Conservation (phyloP, 805 yeast species). For the Candida loeiensis region DNA sequence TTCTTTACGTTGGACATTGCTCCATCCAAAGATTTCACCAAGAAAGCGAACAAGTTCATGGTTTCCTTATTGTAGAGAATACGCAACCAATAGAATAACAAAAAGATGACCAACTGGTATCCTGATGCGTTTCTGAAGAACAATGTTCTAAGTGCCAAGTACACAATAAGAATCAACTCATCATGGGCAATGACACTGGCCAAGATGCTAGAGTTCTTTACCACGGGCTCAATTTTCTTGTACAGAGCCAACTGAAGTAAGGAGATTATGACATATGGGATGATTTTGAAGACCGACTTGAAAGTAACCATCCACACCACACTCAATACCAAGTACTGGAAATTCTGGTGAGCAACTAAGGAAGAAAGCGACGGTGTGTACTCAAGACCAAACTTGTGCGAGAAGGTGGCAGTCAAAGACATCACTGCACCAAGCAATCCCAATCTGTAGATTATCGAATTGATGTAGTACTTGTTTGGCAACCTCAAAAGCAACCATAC, state of each 20-base stretch:
- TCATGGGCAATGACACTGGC: slow-evolving; percentile 54
- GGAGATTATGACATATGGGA: slow-evolving; percentile 59
- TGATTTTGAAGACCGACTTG: slow-evolving; percentile 58
- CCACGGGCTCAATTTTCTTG: slow-evolving; percentile 40
- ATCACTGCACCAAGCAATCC: slow-evolving; percentile 53
- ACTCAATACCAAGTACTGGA: slow-evolving; percentile 61
- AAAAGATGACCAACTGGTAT: slow-evolving; percentile 56
- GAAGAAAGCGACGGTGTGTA: slow-evolving; percentile 59
- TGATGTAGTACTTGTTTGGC: slow-evolving; percentile 39
- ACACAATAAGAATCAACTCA: slow-evolving; percentile 53
- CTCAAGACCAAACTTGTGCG: slow-evolving; percentile 56
- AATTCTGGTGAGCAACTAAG: slow-evolving; percentile 68
- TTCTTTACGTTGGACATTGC: slow-evolving; percentile 42
- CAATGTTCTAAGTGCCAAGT: slow-evolving; percentile 56
- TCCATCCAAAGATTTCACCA: slow-evolving; percentile 44
- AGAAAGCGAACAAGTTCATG: slow-evolving; percentile 38
- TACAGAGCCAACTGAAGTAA: slow-evolving; percentile 49
- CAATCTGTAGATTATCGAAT: slow-evolving; percentile 51
- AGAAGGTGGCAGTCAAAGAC: slow-evolving; percentile 50
- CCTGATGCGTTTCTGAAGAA: slow-evolving; percentile 68
- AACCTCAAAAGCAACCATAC: slow-evolving; percentile 39
- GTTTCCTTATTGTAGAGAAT: slow-evolving; percentile 53
- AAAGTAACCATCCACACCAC: slow-evolving; percentile 61
- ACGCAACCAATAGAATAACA: slow-evolving; percentile 67
- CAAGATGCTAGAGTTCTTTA: slow-evolving; percentile 35